phyloP scores from a whole-genome alignment of 2,329 filamentous ascomycete species.

The Bipolaris gigantea region DNA sequence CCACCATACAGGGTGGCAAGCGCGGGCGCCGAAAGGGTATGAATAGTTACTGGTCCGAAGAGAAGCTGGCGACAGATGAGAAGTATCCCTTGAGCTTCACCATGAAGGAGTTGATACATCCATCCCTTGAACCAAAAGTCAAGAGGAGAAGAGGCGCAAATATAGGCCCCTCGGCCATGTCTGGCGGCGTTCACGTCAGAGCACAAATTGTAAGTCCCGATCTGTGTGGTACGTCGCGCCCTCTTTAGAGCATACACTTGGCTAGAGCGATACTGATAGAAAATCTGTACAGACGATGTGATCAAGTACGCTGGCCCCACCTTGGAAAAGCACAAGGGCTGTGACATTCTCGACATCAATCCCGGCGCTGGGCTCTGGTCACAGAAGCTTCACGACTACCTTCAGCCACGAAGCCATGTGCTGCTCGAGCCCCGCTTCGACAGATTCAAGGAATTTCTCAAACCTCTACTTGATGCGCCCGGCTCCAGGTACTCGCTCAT shows the following conservation, averaged over 20 bases:
- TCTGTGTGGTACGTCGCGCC: slow-evolving; percentile 49
- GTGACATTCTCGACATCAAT: slow-evolving; percentile 85
- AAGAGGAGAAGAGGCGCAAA: slow-evolving; percentile 3
- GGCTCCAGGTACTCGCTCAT: slow-evolving; percentile 55
- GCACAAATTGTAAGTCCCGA: slow-evolving; percentile 48
- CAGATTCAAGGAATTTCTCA: slow-evolving; percentile 63
- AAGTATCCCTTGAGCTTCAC: slow-evolving; percentile 20
- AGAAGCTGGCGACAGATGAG: slow-evolving; percentile 17
- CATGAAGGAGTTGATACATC: slow-evolving; percentile 15
- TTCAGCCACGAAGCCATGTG: slow-evolving; percentile 80
- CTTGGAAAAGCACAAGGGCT: slow-evolving; percentile 70
- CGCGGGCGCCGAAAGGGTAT: not conserved
- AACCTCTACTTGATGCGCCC: slow-evolving; percentile 45
- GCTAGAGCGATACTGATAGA: slow-evolving; percentile 12
- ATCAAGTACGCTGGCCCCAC: slow-evolving; percentile 69
- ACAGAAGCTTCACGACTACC: slow-evolving; percentile 68
- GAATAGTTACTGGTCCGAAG: slow-evolving; percentile 14
- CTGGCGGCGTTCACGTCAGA: slow-evolving; percentile 18
- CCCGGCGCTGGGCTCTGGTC: slow-evolving; percentile 82
- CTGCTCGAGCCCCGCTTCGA: slow-evolving; percentile 72
- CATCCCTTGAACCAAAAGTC: slow-evolving; percentile 3
- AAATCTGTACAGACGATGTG: slow-evolving; percentile 61
- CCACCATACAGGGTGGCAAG: not conserved
- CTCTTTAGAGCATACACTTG: slow-evolving; percentile 7
- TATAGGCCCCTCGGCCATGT: not conserved